phyloP scores from a whole-genome alignment of 345 rosid genomes.

The Xanthoceras sorbifolium region DNA sequence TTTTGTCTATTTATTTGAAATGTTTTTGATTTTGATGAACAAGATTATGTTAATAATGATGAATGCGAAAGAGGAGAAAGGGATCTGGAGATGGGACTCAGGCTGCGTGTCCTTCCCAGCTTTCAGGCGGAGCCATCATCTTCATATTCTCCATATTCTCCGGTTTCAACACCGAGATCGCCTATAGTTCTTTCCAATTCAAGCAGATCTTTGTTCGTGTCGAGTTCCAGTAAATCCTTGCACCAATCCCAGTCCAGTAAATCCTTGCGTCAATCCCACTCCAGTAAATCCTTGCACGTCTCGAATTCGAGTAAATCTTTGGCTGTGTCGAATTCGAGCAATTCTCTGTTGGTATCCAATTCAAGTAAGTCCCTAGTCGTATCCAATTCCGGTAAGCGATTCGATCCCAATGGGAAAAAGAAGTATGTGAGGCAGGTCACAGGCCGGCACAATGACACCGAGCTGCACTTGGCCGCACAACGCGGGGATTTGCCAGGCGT shows the following conservation, averaged over 20 bases:
- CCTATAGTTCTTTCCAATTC: slow-evolving; percentile 43
- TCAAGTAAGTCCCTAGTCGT: slow-evolving; percentile 57
- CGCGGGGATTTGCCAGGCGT: slow-evolving; percentile 72
- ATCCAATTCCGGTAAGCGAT: slow-evolving; percentile 72
- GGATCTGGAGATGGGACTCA: slow-evolving; percentile 42
- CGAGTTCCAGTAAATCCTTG: slow-evolving; percentile 58
- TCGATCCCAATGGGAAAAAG: slow-evolving; percentile 67
- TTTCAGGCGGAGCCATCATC: slow-evolving; percentile 18
- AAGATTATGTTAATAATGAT: slow-evolving; percentile 5
- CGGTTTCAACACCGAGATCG: slow-evolving; percentile 44
- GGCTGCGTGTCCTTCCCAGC: slow-evolving; percentile 20
- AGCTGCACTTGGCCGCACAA: slow-evolving; percentile 88
- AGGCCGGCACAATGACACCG: slow-evolving; percentile 93
- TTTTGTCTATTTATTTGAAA: not conserved
- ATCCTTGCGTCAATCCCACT: slow-evolving; percentile 53
- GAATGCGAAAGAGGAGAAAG: slow-evolving; percentile 33
- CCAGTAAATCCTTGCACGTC: slow-evolving; percentile 46
- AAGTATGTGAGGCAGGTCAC: slow-evolving; percentile 96
- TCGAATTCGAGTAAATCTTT: slow-evolving; percentile 50
- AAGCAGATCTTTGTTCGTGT: slow-evolving; percentile 41
- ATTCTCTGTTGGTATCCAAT: slow-evolving; percentile 56
- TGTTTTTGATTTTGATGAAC: not conserved
- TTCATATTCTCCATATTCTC: slow-evolving; percentile 32
- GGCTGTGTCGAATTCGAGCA: slow-evolving; percentile 51
- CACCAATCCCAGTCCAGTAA: slow-evolving; percentile 58